These are phyloP conservation scores for Emmonsiellopsis sp. DNA, from an alignment of 2,329 filamentous ascomycete species.

Conservation along the genomic window DNA sequence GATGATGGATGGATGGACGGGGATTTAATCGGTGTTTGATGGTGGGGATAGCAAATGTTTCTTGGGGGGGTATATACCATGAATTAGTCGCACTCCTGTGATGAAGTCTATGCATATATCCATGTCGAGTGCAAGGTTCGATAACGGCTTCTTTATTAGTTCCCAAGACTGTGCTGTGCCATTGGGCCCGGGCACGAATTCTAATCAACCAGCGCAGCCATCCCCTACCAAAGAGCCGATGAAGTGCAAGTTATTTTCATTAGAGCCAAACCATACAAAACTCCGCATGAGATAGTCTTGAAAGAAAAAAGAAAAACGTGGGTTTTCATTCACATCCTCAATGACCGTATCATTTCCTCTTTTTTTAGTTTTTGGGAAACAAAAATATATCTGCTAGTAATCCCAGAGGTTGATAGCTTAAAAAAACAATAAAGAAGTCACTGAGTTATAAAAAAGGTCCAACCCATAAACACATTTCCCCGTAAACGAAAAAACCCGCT, in stretches of 20 bases:
- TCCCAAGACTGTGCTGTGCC: no score
- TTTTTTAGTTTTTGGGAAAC: background rate
- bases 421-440: background rate
- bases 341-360: slow-evolving; percentile 2
- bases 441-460: slow-evolving; percentile 1
- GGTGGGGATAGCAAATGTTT: background rate
- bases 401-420: background rate
- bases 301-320: background rate
- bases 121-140: no score
- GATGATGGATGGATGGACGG: background rate
- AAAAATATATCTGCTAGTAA: background rate
- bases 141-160: no score
- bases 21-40: background rate
- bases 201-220: no score
- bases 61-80: background rate
- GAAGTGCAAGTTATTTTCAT: no score
- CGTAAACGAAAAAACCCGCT: slow-evolving; percentile 5
- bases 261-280: background rate
- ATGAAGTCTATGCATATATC: no score
- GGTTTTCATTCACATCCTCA: slow-evolving; percentile 3
- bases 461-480: background rate
- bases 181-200: no score
- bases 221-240: no score
- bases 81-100: no score
- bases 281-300: background rate